Percentiles rank a stretch among this genome's conserved stretches.
These are phyloP conservation scores for Chytriomyces sp. DNA, from an alignment of 192 early-diverging fungal species.

Conservation along the genomic window DNA sequence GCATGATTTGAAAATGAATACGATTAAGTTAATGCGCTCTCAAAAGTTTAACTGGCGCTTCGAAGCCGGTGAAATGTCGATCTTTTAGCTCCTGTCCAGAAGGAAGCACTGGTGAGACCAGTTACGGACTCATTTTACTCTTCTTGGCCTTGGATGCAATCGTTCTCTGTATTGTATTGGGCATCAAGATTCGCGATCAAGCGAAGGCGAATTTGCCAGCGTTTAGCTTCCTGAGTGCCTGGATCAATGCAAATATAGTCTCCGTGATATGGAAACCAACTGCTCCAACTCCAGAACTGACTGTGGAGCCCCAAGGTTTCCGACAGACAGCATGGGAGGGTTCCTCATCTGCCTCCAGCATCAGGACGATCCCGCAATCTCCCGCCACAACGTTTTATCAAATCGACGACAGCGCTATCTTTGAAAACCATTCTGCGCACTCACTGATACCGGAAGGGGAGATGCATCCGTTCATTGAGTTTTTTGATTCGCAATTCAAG, in stretches of 20 bases:
- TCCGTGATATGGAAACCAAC: no score
- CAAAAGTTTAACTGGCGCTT: not conserved
- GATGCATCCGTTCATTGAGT: not conserved
- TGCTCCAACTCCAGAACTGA: no score
- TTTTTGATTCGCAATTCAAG: not conserved
- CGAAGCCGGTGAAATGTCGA: not conserved
- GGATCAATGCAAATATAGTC: not conserved
- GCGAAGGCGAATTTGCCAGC: not conserved
- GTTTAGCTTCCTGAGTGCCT: conserved; percentile 24
- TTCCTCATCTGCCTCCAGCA: not conserved
- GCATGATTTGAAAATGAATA: not conserved
- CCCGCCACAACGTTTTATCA: not conserved
- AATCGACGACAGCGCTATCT: not conserved
- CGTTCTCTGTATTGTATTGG: conserved; percentile 1
- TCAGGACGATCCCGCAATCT: not conserved
- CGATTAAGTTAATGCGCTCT: no score
- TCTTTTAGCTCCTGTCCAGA: conserved; percentile 1
- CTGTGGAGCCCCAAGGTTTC: no score
- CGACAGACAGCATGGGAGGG: no score
- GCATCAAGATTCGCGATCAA: not conserved
- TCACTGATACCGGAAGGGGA: not conserved
- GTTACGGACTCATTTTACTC: conserved; percentile 9
- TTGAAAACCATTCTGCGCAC: not conserved
- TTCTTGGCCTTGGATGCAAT: not conserved
- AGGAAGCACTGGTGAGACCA: conserved; percentile 5